Evolutionary conservation across 2,329 filamentous ascomycete genomes (phyloP).

Genomic region (Hypoxylon sp.): DNA sequence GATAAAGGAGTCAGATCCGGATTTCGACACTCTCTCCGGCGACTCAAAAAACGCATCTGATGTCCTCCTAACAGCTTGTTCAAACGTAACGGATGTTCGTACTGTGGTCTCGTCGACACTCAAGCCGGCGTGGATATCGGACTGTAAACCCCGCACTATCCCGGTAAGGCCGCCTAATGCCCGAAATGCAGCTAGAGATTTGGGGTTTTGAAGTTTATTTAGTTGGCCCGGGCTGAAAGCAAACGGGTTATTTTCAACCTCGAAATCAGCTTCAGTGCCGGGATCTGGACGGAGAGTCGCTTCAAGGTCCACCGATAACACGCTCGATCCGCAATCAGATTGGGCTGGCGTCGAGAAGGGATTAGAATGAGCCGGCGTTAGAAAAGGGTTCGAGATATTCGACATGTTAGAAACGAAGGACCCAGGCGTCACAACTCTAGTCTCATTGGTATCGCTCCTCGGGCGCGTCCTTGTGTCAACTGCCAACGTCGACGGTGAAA

Average conservation of each 20-base stretch:
- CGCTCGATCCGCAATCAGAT: conserved; percentile 51
- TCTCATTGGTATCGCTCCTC: conserved; percentile 49
- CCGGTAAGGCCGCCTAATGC: conserved; percentile 78
- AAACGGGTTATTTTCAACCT: conserved; percentile 77
- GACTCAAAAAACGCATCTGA: conserved; percentile 43
- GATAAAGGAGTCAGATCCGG: conserved; percentile 50
- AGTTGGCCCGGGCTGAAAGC: conserved; percentile 80
- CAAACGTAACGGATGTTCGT: conserved; percentile 50
- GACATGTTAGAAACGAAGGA: conserved; percentile 51
- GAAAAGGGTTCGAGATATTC: conserved; percentile 52
- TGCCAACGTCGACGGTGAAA: conserved; percentile 49
- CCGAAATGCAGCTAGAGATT: conserved; percentile 77
- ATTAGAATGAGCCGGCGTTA: conserved; percentile 50
- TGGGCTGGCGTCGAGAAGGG: conserved; percentile 50
- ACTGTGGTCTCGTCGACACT: conserved; percentile 73
- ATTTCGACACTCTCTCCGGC: conserved; percentile 29
- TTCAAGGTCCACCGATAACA: conserved; percentile 48
- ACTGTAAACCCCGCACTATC: conserved; percentile 76
- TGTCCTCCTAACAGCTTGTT: conserved; percentile 48
- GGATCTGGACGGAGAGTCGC: conserved; percentile 76
- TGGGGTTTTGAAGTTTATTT: conserved; percentile 80
- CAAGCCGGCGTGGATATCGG: conserved; percentile 72
- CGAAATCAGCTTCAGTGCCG: conserved; percentile 77
- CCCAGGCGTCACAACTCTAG: conserved; percentile 48
- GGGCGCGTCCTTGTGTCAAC: conserved; percentile 49